These are phyloP conservation scores for Neopestalotiopsis clavispora DNA, from an alignment of 2,329 filamentous ascomycete genomes.

Conservation along the genomic window DNA sequence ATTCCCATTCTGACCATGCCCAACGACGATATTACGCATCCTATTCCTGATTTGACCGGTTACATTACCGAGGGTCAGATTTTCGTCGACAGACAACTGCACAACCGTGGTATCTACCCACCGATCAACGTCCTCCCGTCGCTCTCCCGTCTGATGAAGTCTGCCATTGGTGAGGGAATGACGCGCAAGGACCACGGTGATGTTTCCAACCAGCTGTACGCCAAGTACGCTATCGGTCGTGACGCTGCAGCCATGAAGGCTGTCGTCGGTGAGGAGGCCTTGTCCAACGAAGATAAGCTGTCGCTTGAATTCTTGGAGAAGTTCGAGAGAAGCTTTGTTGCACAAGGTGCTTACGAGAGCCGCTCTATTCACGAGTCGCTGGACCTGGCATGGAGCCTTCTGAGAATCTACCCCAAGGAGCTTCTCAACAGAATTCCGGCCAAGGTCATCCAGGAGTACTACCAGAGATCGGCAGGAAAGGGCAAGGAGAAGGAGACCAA, in stretches of 20 bases:
- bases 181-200: conserved; percentile 97
- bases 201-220: conserved; percentile 98
- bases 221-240: conserved; percentile 98
- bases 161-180: conserved; percentile 95
- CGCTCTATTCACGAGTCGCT: conserved; percentile 91
- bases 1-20: conserved; percentile 99
- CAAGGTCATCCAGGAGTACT: conserved; percentile 84
- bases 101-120: conserved; percentile 98
- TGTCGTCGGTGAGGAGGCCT: conserved; percentile 95
- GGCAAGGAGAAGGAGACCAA: conserved; percentile 64
- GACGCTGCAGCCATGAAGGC: conserved; percentile 99
- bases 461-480: conserved; percentile 69
- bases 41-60: conserved; percentile 96
- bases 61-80: conserved; percentile 99
- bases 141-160: conserved; percentile 99
- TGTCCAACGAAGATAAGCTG: conserved; percentile 95
- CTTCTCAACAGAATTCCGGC: conserved; percentile 92
- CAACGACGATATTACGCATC: conserved; percentile 99
- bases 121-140: conserved; percentile 99
- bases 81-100: conserved; percentile 89
- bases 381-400: conserved; percentile 93
- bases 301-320: conserved; percentile 98
- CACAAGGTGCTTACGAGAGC: conserved; percentile 89
- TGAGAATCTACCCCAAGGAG: conserved; percentile 98
- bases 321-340: conserved; percentile 95